Conservation (phyloP, 2,329 filamentous ascomycete genomes). For the Erysiphe pulchra region DNA sequence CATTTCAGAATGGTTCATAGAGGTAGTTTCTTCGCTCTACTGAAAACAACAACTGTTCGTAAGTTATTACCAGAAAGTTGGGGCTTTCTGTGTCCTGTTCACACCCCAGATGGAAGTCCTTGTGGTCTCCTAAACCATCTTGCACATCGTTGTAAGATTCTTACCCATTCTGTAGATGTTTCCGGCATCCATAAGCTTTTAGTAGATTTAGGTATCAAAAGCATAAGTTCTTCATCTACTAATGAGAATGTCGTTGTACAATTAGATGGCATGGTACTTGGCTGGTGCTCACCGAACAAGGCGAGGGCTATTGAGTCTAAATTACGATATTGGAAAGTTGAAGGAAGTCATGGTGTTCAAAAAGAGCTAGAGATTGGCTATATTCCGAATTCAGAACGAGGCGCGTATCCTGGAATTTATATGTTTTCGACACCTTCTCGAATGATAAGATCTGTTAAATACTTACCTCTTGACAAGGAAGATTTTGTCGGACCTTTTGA, state of each 20-base stretch:
- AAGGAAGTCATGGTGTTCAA: slow-evolving; percentile 58
- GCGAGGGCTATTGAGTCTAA: slow-evolving; percentile 63
- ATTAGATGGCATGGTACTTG: slow-evolving; percentile 70
- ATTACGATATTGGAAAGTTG: slow-evolving; percentile 84
- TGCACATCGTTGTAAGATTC: slow-evolving; percentile 79
- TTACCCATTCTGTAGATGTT: slow-evolving; percentile 49
- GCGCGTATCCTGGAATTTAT: slow-evolving; percentile 91
- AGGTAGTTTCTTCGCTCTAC: slow-evolving; percentile 92
- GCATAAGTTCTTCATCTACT: slow-evolving; percentile 49
- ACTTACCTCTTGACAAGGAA: slow-evolving; percentile 60
- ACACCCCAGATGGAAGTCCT: slow-evolving; percentile 87
- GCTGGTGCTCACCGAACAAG: slow-evolving; percentile 70
- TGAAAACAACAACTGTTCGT: slow-evolving; percentile 91
- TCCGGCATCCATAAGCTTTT: slow-evolving; percentile 50
- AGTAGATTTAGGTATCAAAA: slow-evolving; percentile 53
- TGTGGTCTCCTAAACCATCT: slow-evolving; percentile 90
- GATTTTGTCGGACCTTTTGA: slow-evolving; percentile 86
- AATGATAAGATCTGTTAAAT: slow-evolving; percentile 82
- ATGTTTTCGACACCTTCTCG: slow-evolving; percentile 66
- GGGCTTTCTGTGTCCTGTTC: slow-evolving; percentile 93
- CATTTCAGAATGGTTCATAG: slow-evolving; percentile 98
- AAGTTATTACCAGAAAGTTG: slow-evolving; percentile 91
- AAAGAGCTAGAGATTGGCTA: slow-evolving; percentile 75
- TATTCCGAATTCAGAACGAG: slow-evolving; percentile 63
- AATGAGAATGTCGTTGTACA: slow-evolving; percentile 73